Conservation (phyloP, 1,139 yeast genomes). For the Sugiyamaella neomexicana region DNA sequence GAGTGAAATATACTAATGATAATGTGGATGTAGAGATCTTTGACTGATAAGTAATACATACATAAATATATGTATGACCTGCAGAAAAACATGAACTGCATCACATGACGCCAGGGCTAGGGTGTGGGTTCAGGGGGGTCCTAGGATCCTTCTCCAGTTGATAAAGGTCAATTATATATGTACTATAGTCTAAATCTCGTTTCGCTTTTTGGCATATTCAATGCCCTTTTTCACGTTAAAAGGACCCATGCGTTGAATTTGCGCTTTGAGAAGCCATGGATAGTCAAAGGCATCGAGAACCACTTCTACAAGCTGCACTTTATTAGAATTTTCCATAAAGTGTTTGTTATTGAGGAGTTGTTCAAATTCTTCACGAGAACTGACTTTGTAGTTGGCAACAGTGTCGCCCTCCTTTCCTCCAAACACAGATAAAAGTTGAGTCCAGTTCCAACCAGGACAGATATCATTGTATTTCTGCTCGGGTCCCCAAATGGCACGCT, state of each 20-base stretch:
- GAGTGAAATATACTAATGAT: too few relatives aligned
- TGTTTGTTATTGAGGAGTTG: constrained; percentile 43
- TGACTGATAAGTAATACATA: too few relatives aligned
- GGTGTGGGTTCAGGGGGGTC: too few relatives aligned
- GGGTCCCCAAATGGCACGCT: constrained; percentile 79
- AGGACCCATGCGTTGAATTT: constrained; percentile 34
- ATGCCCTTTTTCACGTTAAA: constrained; percentile 29
- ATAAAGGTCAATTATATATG: too few relatives aligned
- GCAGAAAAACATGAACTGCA: neutral
- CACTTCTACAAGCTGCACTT: constrained; percentile 58
- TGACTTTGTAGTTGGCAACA: constrained; percentile 40
- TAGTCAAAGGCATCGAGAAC: constrained; percentile 59
- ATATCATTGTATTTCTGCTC: constrained; percentile 76
- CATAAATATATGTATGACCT: too few relatives aligned
- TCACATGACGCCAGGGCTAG: neutral
- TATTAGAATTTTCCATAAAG: constrained; percentile 37
- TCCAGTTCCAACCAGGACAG: constrained; percentile 78
- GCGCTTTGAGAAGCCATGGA: constrained; percentile 52
- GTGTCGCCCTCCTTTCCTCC: constrained; percentile 57
- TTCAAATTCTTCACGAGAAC: constrained; percentile 41
- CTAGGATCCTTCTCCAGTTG: too few relatives aligned
- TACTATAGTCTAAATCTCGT: constrained; percentile 25
- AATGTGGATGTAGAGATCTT: too few relatives aligned
- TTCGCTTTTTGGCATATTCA: constrained; percentile 30
- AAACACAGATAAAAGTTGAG: constrained; percentile 59